A percentile compares a stretch with the other conserved stretches of the same genome.
Conservation (phyloP, 192 early-diverging fungal species). For the Coemansia sp. region DNA sequence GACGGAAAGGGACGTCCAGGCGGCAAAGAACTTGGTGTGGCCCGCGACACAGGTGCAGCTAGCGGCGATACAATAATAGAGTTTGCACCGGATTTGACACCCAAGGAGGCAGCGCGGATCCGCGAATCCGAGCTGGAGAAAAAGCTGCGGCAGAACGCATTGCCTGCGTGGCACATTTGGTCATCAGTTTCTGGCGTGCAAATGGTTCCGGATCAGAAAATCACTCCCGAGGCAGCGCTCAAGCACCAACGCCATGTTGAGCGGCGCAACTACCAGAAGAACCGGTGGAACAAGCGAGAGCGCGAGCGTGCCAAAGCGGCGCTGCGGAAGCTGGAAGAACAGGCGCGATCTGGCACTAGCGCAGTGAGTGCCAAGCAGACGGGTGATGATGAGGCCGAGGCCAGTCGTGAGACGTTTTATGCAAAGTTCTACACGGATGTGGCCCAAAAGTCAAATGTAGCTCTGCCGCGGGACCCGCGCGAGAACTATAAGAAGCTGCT, state of each 20-base stretch:
- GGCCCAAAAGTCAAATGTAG: conserved; percentile 27
- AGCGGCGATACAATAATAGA: conserved; percentile 70
- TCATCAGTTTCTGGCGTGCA: conserved; percentile 67
- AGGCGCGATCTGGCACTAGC: conserved; percentile 12
- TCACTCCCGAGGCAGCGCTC: conserved; percentile 29
- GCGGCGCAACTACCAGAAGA: conserved; percentile 19
- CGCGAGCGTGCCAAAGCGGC: conserved; percentile 22
- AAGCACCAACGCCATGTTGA: conserved; percentile 34
- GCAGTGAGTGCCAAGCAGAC: conserved; percentile 10
- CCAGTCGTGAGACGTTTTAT: conserved; percentile 38
- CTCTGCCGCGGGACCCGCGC: conserved; percentile 43
- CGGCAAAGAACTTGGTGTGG: conserved; percentile 63
- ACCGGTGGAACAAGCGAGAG: conserved; percentile 39
- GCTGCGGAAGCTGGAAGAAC: conserved; percentile 21
- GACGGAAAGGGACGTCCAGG: conserved; percentile 37
- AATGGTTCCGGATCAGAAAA: conserved; percentile 44
- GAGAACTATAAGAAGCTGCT: conserved; percentile 41
- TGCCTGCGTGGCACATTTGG: conserved; percentile 77
- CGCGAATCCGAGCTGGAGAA: conserved; percentile 65
- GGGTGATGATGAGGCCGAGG: conserved; percentile 34
- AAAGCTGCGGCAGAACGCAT: conserved; percentile 71
- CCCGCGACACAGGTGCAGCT: conserved; percentile 63
- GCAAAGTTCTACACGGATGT: conserved; percentile 24
- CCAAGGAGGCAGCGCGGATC: conserved; percentile 63
- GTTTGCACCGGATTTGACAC: conserved; percentile 65